phyloP scores from a whole-genome alignment of 1,139 yeast species.

The Meyerozyma elateridarum region DNA sequence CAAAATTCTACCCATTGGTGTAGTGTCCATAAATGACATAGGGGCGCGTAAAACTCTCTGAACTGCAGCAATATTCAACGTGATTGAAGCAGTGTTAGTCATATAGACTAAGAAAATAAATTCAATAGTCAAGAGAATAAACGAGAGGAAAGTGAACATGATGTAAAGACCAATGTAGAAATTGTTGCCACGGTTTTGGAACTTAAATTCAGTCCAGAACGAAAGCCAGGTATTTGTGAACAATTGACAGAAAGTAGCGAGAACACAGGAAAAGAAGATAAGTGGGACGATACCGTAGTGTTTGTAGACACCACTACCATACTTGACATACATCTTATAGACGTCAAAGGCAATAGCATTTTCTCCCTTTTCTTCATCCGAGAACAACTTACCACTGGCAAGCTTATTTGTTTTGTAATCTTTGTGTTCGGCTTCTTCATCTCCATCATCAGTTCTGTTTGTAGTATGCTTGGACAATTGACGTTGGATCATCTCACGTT shows the following conservation, averaged over 20 bases:
- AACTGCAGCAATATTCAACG: conserved; percentile 35
- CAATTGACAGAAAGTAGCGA: conserved; percentile 23
- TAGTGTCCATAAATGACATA: conserved; percentile 42
- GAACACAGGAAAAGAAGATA: conserved; percentile 13
- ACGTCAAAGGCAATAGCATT: conserved; percentile 14
- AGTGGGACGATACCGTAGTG: conserved; percentile 9
- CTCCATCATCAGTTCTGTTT: conserved; percentile 9
- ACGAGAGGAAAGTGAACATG: conserved; percentile 21
- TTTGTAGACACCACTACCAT: conserved; percentile 9
- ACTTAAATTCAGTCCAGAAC: conserved; percentile 31
- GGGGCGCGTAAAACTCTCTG: conserved; percentile 38
- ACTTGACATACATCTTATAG: conserved; percentile 12
- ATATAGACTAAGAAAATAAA: conserved; percentile 9
- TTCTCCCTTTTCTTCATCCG: conserved; percentile 16
- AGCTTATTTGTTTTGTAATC: conserved; percentile 17
- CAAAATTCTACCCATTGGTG: conserved; percentile 43
- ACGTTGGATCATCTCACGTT: conserved; percentile 3
- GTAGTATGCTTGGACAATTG: conserved; percentile 14
- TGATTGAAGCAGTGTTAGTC: conserved; percentile 21
- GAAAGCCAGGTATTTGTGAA: conserved; percentile 37
- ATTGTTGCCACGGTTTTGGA: conserved; percentile 15
- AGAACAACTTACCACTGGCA: conserved; percentile 7
- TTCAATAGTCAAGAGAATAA: conserved; percentile 7
- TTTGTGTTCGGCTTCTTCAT: conserved; percentile 19
- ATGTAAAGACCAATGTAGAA: conserved; percentile 29